Base-by-base conservation (phyloP, 2,329 filamentous ascomycete species). In the Exophiala xenobiotica region DNA sequence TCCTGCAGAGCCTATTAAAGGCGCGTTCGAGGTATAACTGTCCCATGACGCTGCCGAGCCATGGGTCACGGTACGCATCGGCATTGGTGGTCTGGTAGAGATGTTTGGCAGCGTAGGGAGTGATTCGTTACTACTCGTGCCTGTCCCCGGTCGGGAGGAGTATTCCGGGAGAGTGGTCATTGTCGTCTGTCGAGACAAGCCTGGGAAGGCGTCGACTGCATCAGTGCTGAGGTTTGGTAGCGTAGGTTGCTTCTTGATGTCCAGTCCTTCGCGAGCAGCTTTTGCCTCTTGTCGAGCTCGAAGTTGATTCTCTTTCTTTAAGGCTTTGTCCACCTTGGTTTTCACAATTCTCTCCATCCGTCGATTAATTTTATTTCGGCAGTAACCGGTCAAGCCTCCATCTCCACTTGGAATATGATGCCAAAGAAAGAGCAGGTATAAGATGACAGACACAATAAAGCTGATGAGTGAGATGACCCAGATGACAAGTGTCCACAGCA, bases 401-500 rank as follows among this genome's bases (percentile, higher is more conserved):
- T 96, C 90, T 8, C 82, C 77, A 27, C 80, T 80, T 1, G 91
- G 90, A 55, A 99, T 92, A 71, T 92, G 93, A 69, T 93, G 88
- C 81, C 88, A 96, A 4, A 99, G 78, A 69, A 96, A 99, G 63
- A 89, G 81, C 29, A 96, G 70, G 70, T 95, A 97, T 54, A 95
- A 83, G 1, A 95, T 63, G 18, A 84, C 74, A 0, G 88, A 90
- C 7, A 88, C 65, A n/a, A 92, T 73, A 44, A 97, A 77, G 50
- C 74, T 78, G 47, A 97, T 66, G 4, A 87, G 80, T 0, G 87
- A 87, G 61, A 97, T 84, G 11, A 90, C 78, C 92, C 92, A 97
- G 61, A 97, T 82, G 48, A 96, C 68, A 18, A 96, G 69, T 3
- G 92, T 96, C 71, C 96, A 97, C 57, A 90, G 74, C 93, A 97